Base-by-base conservation (phyloP, 2,329 filamentous ascomycete genomes). In the Trichoderma sp. region DNA sequence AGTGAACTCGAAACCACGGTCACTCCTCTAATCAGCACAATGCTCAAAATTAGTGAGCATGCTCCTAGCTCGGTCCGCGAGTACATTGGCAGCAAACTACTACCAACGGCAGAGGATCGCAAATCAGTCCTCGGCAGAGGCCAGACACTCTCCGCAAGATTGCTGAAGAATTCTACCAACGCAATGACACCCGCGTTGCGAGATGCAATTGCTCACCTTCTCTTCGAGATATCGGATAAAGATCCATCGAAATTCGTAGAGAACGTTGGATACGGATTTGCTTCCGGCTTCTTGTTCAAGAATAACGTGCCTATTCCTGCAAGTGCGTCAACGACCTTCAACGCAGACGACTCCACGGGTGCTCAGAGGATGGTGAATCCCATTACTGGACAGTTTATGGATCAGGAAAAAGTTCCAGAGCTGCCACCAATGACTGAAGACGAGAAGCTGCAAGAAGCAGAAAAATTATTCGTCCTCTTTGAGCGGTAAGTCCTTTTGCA, bases 261-360 rank as follows among this genome's bases (percentile, higher is more conserved):
- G 63, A 97, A 97, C 73, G 92, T 99, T 14, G 96, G 96, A 0
- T 99, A 97, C 77, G 96, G 96, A 0, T 97, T 92, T 76, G 96
- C 96, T 0, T 92, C 94, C 0, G 96, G 96, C 0, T 97, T 96
- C 77, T 83, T 99, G 19, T 91, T 94, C 81, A 91, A 92, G 72
- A 92, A 95, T 71, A 92, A 96, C 68, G 89, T 98, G 14, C 85
- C 90, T 0, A 84, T 97, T 27, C 93, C 94, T 0, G 85, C 89
- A 70, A 89, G 85, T 67, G 87, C 89, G 0, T 81, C 88, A 11
- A 86, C 90, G 73, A 76, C 74, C 13, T 77, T 79, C 69, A 78
- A 75, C 70, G 76, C 77, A 61, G 69, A 68, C 29, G 72, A 76
- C 47, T n/a, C 74, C 65, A 33, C 75, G 72, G 74, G 79, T 16